Conservation (phyloP, 768 basidiomycete species). For the Suillus placidus region DNA sequence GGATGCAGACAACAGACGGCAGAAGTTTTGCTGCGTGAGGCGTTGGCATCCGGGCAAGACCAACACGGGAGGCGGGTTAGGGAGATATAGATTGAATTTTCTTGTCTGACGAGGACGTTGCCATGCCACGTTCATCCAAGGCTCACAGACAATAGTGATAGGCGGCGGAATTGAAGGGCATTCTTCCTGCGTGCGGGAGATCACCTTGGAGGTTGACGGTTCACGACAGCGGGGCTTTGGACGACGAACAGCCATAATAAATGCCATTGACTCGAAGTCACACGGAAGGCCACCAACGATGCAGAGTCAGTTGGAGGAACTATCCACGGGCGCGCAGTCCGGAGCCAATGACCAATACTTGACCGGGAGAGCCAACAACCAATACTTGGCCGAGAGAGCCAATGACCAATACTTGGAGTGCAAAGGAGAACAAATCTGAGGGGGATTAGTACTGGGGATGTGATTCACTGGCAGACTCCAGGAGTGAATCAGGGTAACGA, state of each 20-base stretch:
- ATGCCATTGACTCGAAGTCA: background rate
- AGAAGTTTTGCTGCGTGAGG: background rate
- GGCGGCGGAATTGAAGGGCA: background rate
- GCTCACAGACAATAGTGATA: background rate
- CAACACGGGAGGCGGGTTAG: background rate
- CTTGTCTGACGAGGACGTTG: background rate
- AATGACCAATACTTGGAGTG: background rate
- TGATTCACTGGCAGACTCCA: background rate
- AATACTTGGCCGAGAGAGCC: too few relatives aligned
- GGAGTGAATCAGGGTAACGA: background rate
- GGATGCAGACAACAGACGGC: background rate
- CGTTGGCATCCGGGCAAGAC: background rate
- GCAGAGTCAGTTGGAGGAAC: background rate
- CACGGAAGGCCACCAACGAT: background rate
- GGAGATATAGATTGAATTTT: constrained; percentile 2
- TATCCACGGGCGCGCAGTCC: background rate
- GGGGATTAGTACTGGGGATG: background rate
- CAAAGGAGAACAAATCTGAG: background rate
- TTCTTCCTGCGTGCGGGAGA: background rate
- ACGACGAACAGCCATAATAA: background rate
- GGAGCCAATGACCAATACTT: too few relatives aligned
- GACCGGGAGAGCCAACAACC: too few relatives aligned
- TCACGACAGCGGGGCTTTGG: background rate
- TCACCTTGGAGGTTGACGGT: background rate
- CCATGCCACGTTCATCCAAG: background rate